Base-by-base conservation (phyloP, 208 protist genomes). In the Sergeia podlipaevii region DNA sequence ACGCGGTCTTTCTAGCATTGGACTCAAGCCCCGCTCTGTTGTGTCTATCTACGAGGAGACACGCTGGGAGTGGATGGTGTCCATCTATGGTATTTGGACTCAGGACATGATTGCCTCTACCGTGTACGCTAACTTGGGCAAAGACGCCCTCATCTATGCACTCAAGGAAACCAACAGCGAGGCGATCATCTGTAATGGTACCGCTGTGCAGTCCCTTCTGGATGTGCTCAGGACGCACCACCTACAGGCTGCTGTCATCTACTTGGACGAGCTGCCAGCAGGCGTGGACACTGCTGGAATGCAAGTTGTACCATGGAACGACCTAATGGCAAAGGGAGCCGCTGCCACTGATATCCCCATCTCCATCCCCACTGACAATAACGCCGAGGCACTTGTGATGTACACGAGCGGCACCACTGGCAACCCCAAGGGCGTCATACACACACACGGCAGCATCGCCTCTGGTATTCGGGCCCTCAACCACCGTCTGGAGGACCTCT, bases 321-420 rank as follows among this genome's bases (percentile, higher is more conserved):
- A 82, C 42, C 63, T 93, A 4, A 49, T 90, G 15, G 44, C 50
- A 13, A 64, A 56, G 36, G 82, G 76, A 28, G 60, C 53, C 38
- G 52, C 21, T 57, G 49, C 33, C 34, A 39, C 13, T 4, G 47
- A 66, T 8, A 10, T 53, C 18, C 39, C 57, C 11, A 26, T 74
- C 26, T 27, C 38, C 24, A 57, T 82, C 13, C 57, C 71, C 5
- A 47, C 27, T 26, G 64, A 74, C 52, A 60, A 62, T 28, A 63
- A 87, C 15, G 61, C 58, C n/a, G 34, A 64, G 30, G 74, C 69
- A 1, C 34, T 83, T 17, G 80, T 85, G 49, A 86, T 75, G 70
- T 87, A 88, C 69, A 91, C 80, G 15, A 89, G 80, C 38, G 85
- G 85, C 23, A 80, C 81, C 18, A 92, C 85, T 5, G 78, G 78